These are phyloP conservation scores for Cucumis melo DNA, from an alignment of 306 rosid species.

Conservation along the genomic window DNA sequence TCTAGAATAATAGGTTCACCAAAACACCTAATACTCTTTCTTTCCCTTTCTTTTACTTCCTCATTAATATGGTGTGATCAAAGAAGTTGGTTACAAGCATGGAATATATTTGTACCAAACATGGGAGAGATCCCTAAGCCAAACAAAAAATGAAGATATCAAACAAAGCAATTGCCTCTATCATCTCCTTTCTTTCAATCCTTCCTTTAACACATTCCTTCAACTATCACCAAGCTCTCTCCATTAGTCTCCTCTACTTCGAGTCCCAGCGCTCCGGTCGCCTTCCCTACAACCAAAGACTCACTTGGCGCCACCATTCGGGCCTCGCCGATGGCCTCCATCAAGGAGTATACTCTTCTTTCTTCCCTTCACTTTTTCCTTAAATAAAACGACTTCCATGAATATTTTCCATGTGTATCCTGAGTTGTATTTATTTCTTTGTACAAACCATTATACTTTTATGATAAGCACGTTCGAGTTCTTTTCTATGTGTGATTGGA, in stretches of 20 bases:
- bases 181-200: slow-evolving; percentile 20
- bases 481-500: no score
- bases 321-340: slow-evolving; percentile 71
- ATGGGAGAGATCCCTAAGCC: slow-evolving; percentile 9
- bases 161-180: slow-evolving; percentile 6
- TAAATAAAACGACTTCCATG: no score
- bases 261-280: slow-evolving; percentile 85
- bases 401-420: no score
- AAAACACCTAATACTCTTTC: no score
- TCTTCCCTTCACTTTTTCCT: no score
- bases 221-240: slow-evolving; percentile 49
- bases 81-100: no score
- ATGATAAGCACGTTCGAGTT: no score
- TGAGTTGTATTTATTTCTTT: not conserved
- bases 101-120: not conserved
- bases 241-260: slow-evolving; percentile 63
- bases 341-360: slow-evolving; percentile 38
- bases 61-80: no score
- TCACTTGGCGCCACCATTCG: slow-evolving; percentile 75
- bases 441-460: not conserved
- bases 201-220: slow-evolving; percentile 25
- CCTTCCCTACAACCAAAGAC: slow-evolving; percentile 66
- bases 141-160: slow-evolving; percentile 12
- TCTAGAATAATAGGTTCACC: no score
- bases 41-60: no score